A percentile compares a stretch with the other conserved stretches of the same genome.
Evolutionary conservation across 352 stramenopile species (phyloP).

Genomic region (Globisporangium nunn): DNA sequence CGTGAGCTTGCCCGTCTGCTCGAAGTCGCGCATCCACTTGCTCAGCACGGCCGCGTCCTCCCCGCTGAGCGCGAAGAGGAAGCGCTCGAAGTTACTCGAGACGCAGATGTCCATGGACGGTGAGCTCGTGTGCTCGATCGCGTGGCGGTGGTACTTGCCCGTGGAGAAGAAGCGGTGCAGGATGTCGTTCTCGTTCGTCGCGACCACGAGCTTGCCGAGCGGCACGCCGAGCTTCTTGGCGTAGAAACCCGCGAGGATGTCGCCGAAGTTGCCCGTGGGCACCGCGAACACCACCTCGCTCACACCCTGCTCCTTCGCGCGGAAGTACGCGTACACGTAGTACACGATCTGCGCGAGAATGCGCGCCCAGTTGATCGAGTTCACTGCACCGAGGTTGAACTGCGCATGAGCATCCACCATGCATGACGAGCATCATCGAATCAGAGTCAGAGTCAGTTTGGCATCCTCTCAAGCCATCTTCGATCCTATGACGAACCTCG

Average conservation of each 20-base stretch:
- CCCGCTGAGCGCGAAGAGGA: slow-evolving; percentile 94
- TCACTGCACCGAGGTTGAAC: slow-evolving; percentile 95
- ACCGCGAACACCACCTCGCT: slow-evolving; percentile 92
- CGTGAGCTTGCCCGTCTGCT: slow-evolving; percentile 92
- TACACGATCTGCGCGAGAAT: slow-evolving; percentile 99
- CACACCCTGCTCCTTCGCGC: slow-evolving; percentile 60
- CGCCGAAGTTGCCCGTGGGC: slow-evolving; percentile 98
- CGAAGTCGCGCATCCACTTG: slow-evolving; percentile 94
- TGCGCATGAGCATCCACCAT: slow-evolving; percentile 3
- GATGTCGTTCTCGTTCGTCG: slow-evolving; percentile 99
- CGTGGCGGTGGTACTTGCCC: slow-evolving; percentile 93
- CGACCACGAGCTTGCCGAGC: slow-evolving; percentile 94
- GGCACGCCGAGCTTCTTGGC: slow-evolving; percentile 90
- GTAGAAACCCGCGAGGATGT: slow-evolving; percentile 98
- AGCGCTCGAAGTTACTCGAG: slow-evolving; percentile 98
- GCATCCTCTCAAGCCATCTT: no score
- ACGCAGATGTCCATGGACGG: slow-evolving; percentile 99
- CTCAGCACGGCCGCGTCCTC: slow-evolving; percentile 88
- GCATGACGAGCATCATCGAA: no score
- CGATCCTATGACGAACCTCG: slow-evolving; percentile 18
- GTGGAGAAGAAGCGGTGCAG: slow-evolving; percentile 97
- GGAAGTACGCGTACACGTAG: slow-evolving; percentile 98
- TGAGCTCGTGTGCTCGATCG: slow-evolving; percentile 92
- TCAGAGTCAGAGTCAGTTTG: no score
- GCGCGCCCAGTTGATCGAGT: slow-evolving; percentile 99